A percentile compares a stretch with the other conserved stretches of the same genome.
These are phyloP conservation scores for Sparassis latifolia DNA, from an alignment of 1,284 basidiomycete species.

Conservation along the genomic window DNA sequence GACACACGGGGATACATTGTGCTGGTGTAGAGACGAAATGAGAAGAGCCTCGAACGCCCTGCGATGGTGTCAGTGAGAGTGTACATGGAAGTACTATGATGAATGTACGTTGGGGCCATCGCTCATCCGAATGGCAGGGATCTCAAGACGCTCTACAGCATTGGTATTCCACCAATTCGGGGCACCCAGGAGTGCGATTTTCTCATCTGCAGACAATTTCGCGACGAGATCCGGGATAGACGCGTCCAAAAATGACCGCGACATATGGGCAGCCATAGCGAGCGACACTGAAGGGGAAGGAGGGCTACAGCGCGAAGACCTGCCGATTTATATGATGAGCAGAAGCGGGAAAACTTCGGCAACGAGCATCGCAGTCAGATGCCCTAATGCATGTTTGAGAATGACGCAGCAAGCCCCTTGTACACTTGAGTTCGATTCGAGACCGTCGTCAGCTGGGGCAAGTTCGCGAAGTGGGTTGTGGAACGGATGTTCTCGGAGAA, in stretches of 20 bases:
- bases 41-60: constrained; percentile 64
- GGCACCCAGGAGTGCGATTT: constrained; percentile 54
- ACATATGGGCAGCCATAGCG: constrained; percentile 14
- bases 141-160: constrained; percentile 46
- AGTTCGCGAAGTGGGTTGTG: no score
- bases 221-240: constrained; percentile 45
- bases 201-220: constrained; percentile 53
- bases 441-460: background rate
- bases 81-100: background rate
- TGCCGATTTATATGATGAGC: background rate
- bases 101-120: constrained; percentile 54
- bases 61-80: constrained; percentile 6
- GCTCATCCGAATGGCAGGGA: constrained; percentile 61
- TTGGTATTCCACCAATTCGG: constrained; percentile 72
- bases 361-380: background rate
- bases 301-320: no score
- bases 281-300: no score
- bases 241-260: constrained; percentile 46
- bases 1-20: constrained; percentile 26
- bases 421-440: no score
- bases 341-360: constrained; percentile 5
- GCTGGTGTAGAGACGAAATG: constrained; percentile 46
- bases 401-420: no score
- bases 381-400: background rate
- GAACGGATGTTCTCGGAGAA: no score